Conservation (phyloP, 371 early-diverging fungal species). For the Rhizopus arrhizus region DNA sequence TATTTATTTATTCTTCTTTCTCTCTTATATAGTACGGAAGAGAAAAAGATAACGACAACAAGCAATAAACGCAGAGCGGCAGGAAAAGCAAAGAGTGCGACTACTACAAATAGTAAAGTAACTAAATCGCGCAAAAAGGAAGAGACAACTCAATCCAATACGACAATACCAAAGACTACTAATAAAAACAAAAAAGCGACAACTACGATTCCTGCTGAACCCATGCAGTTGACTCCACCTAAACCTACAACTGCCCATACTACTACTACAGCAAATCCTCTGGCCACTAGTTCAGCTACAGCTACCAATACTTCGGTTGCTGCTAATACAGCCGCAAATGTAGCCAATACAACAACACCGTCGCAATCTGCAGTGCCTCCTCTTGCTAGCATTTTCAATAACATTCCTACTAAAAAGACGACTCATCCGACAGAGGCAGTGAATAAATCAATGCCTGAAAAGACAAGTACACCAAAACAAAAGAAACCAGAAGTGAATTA, state of each 20-base stretch:
- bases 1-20: neutral
- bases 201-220: neutral
- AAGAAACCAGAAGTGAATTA: too few relatives aligned
- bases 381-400: too few relatives aligned
- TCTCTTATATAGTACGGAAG: neutral
- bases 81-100: neutral
- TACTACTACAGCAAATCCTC: neutral
- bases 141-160: conserved; percentile 8
- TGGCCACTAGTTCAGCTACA: neutral
- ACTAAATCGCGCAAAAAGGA: conserved; percentile 15
- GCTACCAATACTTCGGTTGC: neutral
- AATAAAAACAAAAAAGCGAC: conserved; percentile 4
- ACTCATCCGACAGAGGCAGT: neutral
- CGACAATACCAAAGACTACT: conserved; percentile 1
- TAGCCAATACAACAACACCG: neutral
- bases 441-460: too few relatives aligned
- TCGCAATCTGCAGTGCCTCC: neutral
- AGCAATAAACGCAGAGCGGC: conserved; percentile 16
- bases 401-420: neutral
- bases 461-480: too few relatives aligned
- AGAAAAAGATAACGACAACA: neutral
- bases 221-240: neutral
- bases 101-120: neutral
- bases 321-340: neutral
- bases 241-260: neutral